These are phyloP conservation scores for Citrus mangshanensis DNA, from an alignment of 345 rosid species.

Conservation along the genomic window DNA sequence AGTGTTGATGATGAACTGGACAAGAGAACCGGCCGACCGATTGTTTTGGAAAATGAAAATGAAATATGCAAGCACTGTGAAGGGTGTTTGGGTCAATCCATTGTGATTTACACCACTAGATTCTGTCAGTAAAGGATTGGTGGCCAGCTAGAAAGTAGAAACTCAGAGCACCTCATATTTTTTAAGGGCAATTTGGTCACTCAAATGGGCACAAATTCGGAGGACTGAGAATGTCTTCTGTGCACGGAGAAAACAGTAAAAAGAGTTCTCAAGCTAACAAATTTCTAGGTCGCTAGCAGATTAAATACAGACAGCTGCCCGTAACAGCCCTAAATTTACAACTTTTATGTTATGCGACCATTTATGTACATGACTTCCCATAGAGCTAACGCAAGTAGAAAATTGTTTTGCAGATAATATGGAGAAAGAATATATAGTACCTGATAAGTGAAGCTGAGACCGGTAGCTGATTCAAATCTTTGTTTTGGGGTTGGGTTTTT, in stretches of 20 bases:
- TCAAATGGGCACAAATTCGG: not conserved
- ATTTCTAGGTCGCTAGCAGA: not conserved
- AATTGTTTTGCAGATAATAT: not conserved
- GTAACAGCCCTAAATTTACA: not conserved
- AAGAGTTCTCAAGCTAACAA: not conserved
- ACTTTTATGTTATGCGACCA: no score
- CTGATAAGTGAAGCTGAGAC: not conserved
- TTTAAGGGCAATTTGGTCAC: not conserved
- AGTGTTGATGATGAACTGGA: slow-evolving; percentile 11
- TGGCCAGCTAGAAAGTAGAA: not conserved
- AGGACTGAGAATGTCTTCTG: not conserved
- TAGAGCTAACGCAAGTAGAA: no score
- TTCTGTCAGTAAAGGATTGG: not conserved
- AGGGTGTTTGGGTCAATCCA: not conserved
- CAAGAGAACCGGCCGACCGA: not conserved
- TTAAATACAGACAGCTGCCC: not conserved
- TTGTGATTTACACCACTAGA: not conserved
- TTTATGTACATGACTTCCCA: no score
- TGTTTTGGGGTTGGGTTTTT: not conserved
- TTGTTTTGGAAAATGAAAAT: not conserved
- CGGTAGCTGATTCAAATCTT: not conserved
- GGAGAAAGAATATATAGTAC: not conserved
- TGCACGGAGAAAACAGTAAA: not conserved
- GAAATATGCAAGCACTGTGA: not conserved
- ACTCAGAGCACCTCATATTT: not conserved